phyloP scores from a whole-genome alignment of 2,329 filamentous ascomycete species.

The Coniochaeta ligniaria region DNA sequence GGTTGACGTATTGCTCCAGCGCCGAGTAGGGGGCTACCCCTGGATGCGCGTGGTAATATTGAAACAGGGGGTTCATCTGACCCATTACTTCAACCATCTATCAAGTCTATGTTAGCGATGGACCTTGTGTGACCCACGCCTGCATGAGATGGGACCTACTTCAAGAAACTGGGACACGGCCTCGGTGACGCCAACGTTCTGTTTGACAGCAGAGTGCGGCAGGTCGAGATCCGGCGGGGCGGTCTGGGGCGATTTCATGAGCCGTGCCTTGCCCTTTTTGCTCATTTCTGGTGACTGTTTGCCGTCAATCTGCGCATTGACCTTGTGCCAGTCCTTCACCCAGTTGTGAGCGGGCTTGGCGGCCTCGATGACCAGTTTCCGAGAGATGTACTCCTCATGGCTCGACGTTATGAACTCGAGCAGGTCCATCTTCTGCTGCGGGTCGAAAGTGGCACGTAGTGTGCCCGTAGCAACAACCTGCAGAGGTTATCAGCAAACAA shows the following conservation, averaged over 20 bases:
- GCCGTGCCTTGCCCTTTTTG: conserved; percentile 55
- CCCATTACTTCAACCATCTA: conserved; percentile 60
- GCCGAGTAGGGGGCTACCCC: conserved; percentile 49
- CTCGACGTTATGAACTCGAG: conserved; percentile 72
- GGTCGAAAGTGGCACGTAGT: conserved; percentile 73
- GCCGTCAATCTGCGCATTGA: conserved; percentile 44
- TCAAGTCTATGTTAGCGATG: conserved; percentile 16
- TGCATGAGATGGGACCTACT: conserved; percentile 28
- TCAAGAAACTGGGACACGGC: conserved; percentile 59
- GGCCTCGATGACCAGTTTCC: conserved; percentile 54
- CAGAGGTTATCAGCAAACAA: conserved; percentile 18
- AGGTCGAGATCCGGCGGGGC: conserved; percentile 55
- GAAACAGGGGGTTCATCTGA: conserved; percentile 59
- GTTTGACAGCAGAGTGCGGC: conserved; percentile 50
- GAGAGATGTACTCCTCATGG: conserved; percentile 79
- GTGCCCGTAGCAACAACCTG: conserved; percentile 72
- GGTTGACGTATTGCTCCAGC: conserved; percentile 52
- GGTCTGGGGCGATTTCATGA: conserved; percentile 51
- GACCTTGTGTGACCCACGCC: neutral
- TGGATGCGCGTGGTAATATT: conserved; percentile 47
- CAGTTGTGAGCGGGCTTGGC: conserved; percentile 56
- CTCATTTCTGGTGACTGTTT: conserved; percentile 60
- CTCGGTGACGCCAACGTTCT: conserved; percentile 50
- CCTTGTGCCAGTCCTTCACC: conserved; percentile 57
- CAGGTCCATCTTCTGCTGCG: conserved; percentile 71